phyloP scores from a whole-genome alignment of 2,329 filamentous ascomycete species.

The Blumeria graminis region DNA sequence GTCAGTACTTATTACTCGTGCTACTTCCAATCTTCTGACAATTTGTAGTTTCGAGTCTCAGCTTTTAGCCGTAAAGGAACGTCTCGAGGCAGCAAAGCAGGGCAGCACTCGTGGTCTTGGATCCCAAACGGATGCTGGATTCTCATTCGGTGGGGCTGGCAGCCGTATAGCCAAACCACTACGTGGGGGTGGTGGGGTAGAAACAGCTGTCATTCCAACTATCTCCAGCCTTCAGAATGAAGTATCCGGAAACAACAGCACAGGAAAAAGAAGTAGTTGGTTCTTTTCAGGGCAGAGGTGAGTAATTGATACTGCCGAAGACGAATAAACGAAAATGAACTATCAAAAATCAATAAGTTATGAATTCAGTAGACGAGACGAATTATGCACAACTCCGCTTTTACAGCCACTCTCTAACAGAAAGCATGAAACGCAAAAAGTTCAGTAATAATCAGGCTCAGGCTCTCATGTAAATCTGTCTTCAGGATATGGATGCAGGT shows the following conservation, averaged over 20 bases:
- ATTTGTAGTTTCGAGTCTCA: conserved; percentile 71
- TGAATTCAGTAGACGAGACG: background rate
- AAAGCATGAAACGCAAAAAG: too few species aligned
- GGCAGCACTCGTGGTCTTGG: conserved; percentile 70
- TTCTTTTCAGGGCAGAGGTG: conserved; percentile 16
- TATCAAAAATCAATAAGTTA: background rate
- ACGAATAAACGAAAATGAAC: background rate
- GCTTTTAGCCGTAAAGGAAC: conserved; percentile 90
- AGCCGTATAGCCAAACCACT: conserved; percentile 48
- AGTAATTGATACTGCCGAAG: background rate
- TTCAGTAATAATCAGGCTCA: too few species aligned
- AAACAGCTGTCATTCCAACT: conserved; percentile 22
- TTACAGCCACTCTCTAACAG: background rate
- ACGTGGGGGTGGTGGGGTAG: conserved; percentile 27
- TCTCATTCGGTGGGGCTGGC: conserved; percentile 42
- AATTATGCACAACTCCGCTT: background rate
- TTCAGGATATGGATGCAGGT: too few species aligned
- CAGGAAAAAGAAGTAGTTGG: conserved; percentile 14
- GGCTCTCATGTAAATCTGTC: too few species aligned
- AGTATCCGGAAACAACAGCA: conserved; percentile 6
- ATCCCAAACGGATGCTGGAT: conserved; percentile 35
- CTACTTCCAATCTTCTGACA: conserved; percentile 6
- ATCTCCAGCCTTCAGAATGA: conserved; percentile 35
- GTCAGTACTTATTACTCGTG: conserved; percentile 28
- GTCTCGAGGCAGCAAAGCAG: conserved; percentile 81